Percentiles rank a stretch among this genome's conserved stretches.
phyloP scores from a whole-genome alignment of 2,329 filamentous ascomycete species.

The Xylariaceae sp. region DNA sequence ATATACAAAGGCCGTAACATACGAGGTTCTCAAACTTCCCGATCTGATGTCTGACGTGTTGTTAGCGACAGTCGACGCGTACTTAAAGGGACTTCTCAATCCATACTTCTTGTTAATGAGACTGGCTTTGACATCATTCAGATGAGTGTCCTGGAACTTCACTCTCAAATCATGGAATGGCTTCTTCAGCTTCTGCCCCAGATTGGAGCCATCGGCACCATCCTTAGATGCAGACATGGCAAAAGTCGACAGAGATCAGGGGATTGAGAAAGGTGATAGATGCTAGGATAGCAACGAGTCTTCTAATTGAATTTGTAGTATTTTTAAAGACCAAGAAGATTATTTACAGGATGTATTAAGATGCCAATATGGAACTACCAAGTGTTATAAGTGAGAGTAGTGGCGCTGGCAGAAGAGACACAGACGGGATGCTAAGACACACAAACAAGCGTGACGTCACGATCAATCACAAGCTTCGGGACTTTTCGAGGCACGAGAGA shows the following conservation, averaged over 20 bases:
- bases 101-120: conserved; percentile 55
- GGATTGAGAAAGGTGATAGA: not conserved
- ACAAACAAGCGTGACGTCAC: not conserved
- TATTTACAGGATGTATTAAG: not conserved
- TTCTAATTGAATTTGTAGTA: too few species aligned
- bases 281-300: too few species aligned
- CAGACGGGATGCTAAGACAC: not conserved
- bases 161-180: conserved; percentile 45
- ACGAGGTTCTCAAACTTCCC: conserved; percentile 60
- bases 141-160: conserved; percentile 48
- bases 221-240: conserved; percentile 22
- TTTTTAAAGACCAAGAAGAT: too few species aligned
- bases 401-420: not conserved
- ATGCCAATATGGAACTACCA: not conserved
- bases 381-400: not conserved
- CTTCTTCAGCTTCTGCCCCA: conserved; percentile 46
- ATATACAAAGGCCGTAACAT: conserved; percentile 23
- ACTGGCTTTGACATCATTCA: conserved; percentile 53
- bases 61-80: not conserved
- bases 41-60: conserved; percentile 45
- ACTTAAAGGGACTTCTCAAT: not conserved
- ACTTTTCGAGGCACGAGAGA: not conserved
- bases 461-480: not conserved
- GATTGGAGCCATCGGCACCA: conserved; percentile 26
- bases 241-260: not conserved